Evolutionary conservation across 352 stramenopile species (phyloP), one percentile per base, ranked within the genome.

Genomic region (Pythium sukuiense): DNA sequence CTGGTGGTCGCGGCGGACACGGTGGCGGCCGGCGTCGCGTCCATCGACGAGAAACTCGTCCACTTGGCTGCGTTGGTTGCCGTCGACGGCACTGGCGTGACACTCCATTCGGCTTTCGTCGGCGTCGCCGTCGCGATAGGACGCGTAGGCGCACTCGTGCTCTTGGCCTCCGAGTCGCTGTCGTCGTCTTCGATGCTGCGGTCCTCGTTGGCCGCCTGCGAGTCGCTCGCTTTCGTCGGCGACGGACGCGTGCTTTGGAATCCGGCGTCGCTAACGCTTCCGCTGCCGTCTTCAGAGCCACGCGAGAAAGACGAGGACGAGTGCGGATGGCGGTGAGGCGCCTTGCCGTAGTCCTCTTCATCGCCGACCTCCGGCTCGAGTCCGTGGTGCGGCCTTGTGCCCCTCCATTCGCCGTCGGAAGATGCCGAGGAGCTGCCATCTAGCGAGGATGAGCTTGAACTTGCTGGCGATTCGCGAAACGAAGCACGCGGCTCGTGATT

Each of bases 251-350:
- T 50, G 18, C 18, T 50, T 16, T 43, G 9, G 37, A 43, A 43
- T 43, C 37, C 37, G 37, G 37, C 32, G 55, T 53, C 18, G 55
- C 41, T 16, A 64, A 64, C 27, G 26, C 27, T 26, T 12, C 55
- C 18, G 55, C 62, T 27, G 43, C 54, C 14, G 29, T 59, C 30
- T 11, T 20, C 49, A 20, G 16, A 29, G 30, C 45, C 30, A 6
- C 18, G 45, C 11, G n/a, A 52, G 45, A 18, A 26, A 26, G 41
- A 48, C n/a, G 45, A 52, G 20, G 45, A 52, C 45, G n/a, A 29
- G 14, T 43, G 32, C 37, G 11, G 37, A 11, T 43, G 37, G 33
- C 33, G 33, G 0, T 18, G 32, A 35, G 32, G 8, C 14, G 2
- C 20, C 45, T 16, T 29, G 20, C 45, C n/a, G 45, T 30, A 14